A percentile compares a stretch with the other conserved stretches of the same genome.
Evolutionary conservation across 2,329 filamentous ascomycete genomes (phyloP).

Genomic region (Sclerotinia trifoliorum): DNA sequence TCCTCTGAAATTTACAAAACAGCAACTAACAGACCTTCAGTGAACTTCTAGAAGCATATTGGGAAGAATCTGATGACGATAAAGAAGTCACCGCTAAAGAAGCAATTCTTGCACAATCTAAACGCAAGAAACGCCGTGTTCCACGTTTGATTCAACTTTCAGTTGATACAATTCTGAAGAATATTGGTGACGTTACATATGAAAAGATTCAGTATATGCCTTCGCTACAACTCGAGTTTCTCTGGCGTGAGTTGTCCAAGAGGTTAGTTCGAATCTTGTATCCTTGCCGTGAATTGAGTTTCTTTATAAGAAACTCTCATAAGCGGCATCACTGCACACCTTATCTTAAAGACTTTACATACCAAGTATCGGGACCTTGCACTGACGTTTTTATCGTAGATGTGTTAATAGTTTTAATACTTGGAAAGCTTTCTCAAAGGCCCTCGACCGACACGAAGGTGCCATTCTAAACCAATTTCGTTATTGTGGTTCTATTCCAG

Average conservation of each 20-base stretch:
- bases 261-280: background rate
- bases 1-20: background rate
- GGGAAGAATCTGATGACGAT: constrained; percentile 1
- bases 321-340: too few species aligned
- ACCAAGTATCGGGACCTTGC: background rate
- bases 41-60: background rate
- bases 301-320: too few species aligned
- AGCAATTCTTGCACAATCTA: background rate
- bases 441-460: constrained; percentile 28
- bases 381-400: constrained; percentile 25
- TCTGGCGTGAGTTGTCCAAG: constrained; percentile 9
- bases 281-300: background rate
- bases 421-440: constrained; percentile 38
- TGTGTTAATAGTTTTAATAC: constrained; percentile 32
- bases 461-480: constrained; percentile 29
- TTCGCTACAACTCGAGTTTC: background rate
- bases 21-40: background rate
- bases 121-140: background rate
- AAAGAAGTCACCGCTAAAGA: background rate
- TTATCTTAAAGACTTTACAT: background rate
- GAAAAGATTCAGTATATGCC: background rate
- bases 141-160: constrained; percentile 4
- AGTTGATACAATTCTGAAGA: constrained; percentile 1
- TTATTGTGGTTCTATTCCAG: constrained; percentile 33
- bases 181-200: background rate